Percentiles rank a stretch among this genome's conserved stretches.
These are phyloP conservation scores for sunflower (Helianthus annuus) DNA, from an alignment of 129 eudicot genomes.

Conservation along the genomic window DNA sequence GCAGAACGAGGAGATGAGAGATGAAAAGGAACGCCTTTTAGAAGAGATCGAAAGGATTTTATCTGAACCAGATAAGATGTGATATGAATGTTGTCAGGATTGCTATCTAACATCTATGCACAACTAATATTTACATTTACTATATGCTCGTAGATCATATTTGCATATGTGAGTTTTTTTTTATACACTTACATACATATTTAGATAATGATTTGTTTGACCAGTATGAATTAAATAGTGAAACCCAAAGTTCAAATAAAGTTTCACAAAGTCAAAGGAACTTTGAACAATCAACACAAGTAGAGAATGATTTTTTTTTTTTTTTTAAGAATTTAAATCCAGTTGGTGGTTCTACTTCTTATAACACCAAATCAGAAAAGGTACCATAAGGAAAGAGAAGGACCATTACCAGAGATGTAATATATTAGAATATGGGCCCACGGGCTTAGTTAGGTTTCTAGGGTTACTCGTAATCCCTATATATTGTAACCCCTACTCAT, in stretches of 20 bases:
- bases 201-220: background rate
- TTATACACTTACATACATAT: slow-evolving; percentile 17
- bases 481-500: too few relatives aligned
- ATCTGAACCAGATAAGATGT: slow-evolving; percentile 51
- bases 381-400: background rate
- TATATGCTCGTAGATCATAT: slow-evolving; percentile 15
- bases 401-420: background rate
- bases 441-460: too few relatives aligned
- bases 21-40: slow-evolving; percentile 67
- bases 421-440: too few relatives aligned
- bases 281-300: too few relatives aligned
- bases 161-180: slow-evolving; percentile 15
- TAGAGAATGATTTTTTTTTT: too few relatives aligned
- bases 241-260: too few relatives aligned
- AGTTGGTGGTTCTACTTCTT: too few relatives aligned
- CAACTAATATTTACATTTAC: background rate
- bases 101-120: slow-evolving; percentile 18
- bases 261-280: too few relatives aligned
- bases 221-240: too few relatives aligned
- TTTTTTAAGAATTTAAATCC: too few relatives aligned
- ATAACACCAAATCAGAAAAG: too few relatives aligned
- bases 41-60: slow-evolving; percentile 71
- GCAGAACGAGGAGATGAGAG: slow-evolving; percentile 60
- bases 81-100: slow-evolving; percentile 9
- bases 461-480: too few relatives aligned